A percentile compares a stretch with the other conserved stretches of the same genome.
phyloP scores from a whole-genome alignment of 2,329 filamentous ascomycete species.

The Cryoendolithus antarcticus region DNA sequence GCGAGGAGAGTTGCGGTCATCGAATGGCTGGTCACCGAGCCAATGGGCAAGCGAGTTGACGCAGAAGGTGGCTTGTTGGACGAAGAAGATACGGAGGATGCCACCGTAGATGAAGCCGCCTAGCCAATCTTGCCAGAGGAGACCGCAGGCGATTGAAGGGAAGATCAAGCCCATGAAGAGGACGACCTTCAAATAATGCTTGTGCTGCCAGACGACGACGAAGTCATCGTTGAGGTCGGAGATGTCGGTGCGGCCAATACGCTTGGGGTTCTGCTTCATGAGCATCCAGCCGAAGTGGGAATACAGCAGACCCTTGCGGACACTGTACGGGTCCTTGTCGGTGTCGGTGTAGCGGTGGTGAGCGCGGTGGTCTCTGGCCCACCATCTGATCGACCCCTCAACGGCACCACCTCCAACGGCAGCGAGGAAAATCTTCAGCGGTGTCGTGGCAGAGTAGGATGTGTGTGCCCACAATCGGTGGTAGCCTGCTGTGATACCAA shows the following conservation, averaged over 20 bases:
- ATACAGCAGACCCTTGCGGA: slow-evolving; percentile 77
- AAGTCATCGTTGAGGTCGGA: slow-evolving; percentile 77
- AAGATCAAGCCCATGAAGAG: slow-evolving; percentile 65
- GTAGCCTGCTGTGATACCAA: slow-evolving; percentile 44
- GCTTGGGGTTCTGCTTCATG: slow-evolving; percentile 86
- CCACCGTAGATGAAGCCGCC: slow-evolving; percentile 78
- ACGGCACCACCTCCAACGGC: slow-evolving; percentile 72
- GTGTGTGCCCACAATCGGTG: slow-evolving; percentile 79
- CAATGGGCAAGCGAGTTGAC: slow-evolving; percentile 86
- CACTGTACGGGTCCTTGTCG: slow-evolving; percentile 82
- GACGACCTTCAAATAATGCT: slow-evolving; percentile 71
- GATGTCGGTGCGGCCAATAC: slow-evolving; percentile 77
- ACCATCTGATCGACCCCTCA: slow-evolving; percentile 79
- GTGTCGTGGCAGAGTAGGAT: slow-evolving; percentile 64
- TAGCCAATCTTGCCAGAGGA: slow-evolving; percentile 68
- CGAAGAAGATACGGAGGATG: slow-evolving; percentile 77
- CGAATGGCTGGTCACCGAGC: slow-evolving; percentile 85
- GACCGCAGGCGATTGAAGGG: slow-evolving; percentile 61
- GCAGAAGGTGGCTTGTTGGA: slow-evolving; percentile 87
- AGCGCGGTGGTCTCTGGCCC: slow-evolving; percentile 74
- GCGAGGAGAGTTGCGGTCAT: slow-evolving; percentile 82
- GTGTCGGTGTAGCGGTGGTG: slow-evolving; percentile 90
- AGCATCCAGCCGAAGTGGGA: slow-evolving; percentile 84
- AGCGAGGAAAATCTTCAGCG: slow-evolving; percentile 71
- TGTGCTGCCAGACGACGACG: slow-evolving; percentile 79